Conservation (phyloP, 129 eudicot species). For the Saussurea involucrata region DNA sequence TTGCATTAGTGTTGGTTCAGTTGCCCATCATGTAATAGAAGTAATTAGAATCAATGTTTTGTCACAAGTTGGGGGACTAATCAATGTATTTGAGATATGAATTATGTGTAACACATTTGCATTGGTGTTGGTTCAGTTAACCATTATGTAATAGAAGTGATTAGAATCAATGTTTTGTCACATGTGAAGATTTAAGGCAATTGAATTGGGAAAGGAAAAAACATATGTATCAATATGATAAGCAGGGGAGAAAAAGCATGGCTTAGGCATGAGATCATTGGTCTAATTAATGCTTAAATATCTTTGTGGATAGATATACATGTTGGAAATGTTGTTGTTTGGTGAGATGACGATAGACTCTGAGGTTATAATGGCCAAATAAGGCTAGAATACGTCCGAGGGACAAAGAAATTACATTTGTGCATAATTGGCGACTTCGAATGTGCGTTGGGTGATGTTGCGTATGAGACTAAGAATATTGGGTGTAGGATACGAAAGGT, state of each 20-base stretch:
- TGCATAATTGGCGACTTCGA: too few relatives aligned
- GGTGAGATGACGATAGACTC: background rate
- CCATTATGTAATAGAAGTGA: background rate
- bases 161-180: background rate
- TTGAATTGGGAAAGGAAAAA: background rate
- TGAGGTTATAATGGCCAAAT: too few relatives aligned
- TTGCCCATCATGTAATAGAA: background rate
- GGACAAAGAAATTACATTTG: too few relatives aligned
- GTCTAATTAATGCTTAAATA: too few relatives aligned
- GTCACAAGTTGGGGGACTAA: background rate
- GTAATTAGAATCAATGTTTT: background rate
- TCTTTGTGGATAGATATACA: background rate
- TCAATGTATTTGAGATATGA: background rate
- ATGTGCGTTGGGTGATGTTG: background rate
- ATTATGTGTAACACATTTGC: background rate
- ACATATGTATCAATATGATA: background rate
- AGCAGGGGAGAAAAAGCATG: too few relatives aligned
- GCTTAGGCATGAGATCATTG: background rate
- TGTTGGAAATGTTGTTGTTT: background rate
- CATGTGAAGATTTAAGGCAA: background rate
- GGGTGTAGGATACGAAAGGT: background rate
- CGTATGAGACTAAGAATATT: background rate
- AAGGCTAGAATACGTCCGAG: too few relatives aligned
- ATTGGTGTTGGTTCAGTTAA: too few relatives aligned
- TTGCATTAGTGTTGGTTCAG: background rate